A percentile compares a stretch with the other conserved stretches of the same genome.
phyloP scores from a whole-genome alignment of 805 yeast species.

The Kuraishia floccosa region DNA sequence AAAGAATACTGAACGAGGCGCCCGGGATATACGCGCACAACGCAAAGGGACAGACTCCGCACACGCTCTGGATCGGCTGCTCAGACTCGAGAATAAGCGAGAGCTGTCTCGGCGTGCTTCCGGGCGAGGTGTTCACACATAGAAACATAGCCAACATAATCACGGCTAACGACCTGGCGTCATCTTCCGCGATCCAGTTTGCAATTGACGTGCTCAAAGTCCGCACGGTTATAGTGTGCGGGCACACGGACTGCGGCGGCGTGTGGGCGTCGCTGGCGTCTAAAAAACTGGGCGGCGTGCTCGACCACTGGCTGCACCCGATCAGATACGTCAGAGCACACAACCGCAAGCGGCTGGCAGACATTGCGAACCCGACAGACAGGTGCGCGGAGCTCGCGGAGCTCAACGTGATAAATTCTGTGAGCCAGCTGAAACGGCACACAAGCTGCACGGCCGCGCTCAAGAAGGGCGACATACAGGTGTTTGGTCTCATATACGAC shows the following conservation, averaged over 20 bases:
- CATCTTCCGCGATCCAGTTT: conserved; percentile 74
- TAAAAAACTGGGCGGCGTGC: conserved; percentile 51
- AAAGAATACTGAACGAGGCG: conserved; percentile 32
- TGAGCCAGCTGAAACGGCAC: conserved; percentile 51
- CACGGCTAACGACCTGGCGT: conserved; percentile 57
- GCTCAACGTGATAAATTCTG: conserved; percentile 66
- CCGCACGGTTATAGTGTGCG: conserved; percentile 74
- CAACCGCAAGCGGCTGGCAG: conserved; percentile 36
- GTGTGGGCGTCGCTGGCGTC: conserved; percentile 67
- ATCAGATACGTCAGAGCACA: conserved; percentile 60
- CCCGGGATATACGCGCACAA: conserved; percentile 53
- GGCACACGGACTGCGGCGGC: conserved; percentile 95
- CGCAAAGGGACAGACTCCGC: conserved; percentile 83
- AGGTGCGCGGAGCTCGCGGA: conserved; percentile 59
- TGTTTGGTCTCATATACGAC: conserved; percentile 79
- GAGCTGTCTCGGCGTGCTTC: conserved; percentile 56
- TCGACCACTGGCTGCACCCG: conserved; percentile 64
- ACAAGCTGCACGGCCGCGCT: conserved; percentile 61
- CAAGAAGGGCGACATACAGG: conserved; percentile 50
- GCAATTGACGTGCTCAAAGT: conserved; percentile 81
- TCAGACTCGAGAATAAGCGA: conserved; percentile 89
- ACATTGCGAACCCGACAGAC: conserved; percentile 35
- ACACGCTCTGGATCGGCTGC: conserved; percentile 90
- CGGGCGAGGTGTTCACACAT: conserved; percentile 87
- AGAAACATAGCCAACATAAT: conserved; percentile 81